These are phyloP conservation scores for Rosa hybrid DNA, from an alignment of 331 rosid genomes.

Conservation along the genomic window DNA sequence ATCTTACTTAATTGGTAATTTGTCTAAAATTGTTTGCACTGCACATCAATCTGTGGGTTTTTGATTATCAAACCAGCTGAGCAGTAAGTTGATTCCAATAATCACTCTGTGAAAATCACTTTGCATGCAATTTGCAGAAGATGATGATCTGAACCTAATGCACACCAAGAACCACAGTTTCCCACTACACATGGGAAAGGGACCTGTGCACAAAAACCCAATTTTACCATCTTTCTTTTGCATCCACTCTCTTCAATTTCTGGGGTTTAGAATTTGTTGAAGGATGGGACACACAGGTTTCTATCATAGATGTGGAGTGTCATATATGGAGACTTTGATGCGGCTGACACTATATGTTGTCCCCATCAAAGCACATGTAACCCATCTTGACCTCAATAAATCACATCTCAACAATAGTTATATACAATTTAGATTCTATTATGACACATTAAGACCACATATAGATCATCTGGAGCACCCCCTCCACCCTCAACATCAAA, in stretches of 20 bases:
- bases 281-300: background rate
- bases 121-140: background rate
- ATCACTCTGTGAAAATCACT: background rate
- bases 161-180: background rate
- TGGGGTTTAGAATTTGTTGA: background rate
- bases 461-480: background rate
- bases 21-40: background rate
- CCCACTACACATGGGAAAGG: background rate
- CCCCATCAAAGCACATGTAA: too few species aligned
- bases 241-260: background rate
- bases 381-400: background rate
- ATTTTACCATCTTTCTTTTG: background rate
- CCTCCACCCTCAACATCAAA: too few species aligned
- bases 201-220: background rate
- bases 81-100: background rate
- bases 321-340: background rate
- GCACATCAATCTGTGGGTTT: background rate
- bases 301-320: background rate
- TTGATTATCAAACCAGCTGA: background rate
- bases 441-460: background rate
- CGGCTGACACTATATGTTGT: background rate
- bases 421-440: background rate
- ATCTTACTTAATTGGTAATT: background rate
- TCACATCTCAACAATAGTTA: background rate
- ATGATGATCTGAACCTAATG: background rate